Base-by-base conservation (phyloP, 148 eudicot genomes). In the Camellia lanceoleosa region DNA sequence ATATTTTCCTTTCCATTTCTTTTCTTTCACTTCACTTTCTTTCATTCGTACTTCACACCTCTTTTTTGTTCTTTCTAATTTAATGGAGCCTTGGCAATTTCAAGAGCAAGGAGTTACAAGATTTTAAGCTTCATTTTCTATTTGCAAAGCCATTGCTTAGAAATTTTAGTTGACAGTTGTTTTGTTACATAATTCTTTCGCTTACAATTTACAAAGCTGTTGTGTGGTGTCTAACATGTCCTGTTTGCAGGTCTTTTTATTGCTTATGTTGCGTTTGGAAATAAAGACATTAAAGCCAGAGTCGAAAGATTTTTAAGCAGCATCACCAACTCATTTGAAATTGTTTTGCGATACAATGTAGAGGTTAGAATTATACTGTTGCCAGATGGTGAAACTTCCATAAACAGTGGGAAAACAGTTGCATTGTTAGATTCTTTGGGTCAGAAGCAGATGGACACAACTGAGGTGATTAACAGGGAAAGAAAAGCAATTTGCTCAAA, bases 241-340 rank as follows among this genome's bases (percentile, higher is more conserved):
- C 64, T 79, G 44, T 7, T 59, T 87, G 85, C 87, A 97, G 99
- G 99, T 90, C 79, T 84, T 79, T 83, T 91, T 56, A 83, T 92
- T 82, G 99, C 93, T 82, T 89, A 97, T 73, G 85, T 97, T 79
- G 94, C 94, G 76, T 94, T 97, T 75, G 85, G 81, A 63, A 90
- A 92, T 71, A 84, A 77, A 77, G 89, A 87, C 49, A 89, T 90
- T 38, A 94, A 91, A 87, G 80, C 85, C 73, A 85, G 99, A 89
- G 99, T 92, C 38, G 98, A 97, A 79, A 90, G 95, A 66, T 97
- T 92, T 81, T 84, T 94, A 59, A 97, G 92, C 83, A 97, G 98
- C 75, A 92, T 97, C 81, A 92, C 98, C 5, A 89, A 90, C 89
- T 92, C 99, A 42, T 87, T 97, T 14, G 98, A 97, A 85, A 86